These are phyloP conservation scores for Cercospora sesami DNA, from an alignment of 2,329 filamentous ascomycete genomes.

Conservation along the genomic window DNA sequence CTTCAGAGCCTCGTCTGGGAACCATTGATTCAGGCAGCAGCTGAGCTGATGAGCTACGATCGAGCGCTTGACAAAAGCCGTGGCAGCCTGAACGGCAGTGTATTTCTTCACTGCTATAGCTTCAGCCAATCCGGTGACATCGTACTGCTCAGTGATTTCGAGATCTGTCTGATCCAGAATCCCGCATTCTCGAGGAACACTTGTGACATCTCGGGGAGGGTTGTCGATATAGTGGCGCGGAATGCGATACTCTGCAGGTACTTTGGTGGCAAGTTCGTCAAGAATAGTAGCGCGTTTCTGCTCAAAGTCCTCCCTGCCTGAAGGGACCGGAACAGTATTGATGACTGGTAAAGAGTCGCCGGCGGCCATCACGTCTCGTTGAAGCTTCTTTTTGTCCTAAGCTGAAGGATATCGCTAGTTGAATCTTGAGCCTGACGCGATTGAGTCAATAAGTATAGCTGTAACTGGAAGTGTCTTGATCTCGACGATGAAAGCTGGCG, in stretches of 20 bases:
- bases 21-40: constrained; percentile 38
- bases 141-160: background rate
- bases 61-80: constrained; percentile 46
- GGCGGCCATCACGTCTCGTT: background rate
- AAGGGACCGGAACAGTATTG: background rate
- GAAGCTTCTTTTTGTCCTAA: background rate
- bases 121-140: constrained; percentile 54
- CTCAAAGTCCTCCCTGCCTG: background rate
- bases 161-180: background rate
- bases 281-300: background rate
- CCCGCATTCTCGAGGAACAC: background rate
- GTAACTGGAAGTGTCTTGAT: background rate
- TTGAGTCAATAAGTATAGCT: background rate
- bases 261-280: background rate
- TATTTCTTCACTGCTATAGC: constrained; percentile 33
- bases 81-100: constrained; percentile 39
- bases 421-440: background rate
- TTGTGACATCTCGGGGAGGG: constrained; percentile 3
- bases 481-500: background rate
- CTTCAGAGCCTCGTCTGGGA: constrained; percentile 45
- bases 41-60: constrained; percentile 36
- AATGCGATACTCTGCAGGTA: background rate
- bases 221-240: background rate
- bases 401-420: no score
- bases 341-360: background rate